Evolutionary conservation across 768 basidiomycete genomes (phyloP), one percentile per base, ranked within the genome.

Genomic region (Chlorophyllum brunneum): DNA sequence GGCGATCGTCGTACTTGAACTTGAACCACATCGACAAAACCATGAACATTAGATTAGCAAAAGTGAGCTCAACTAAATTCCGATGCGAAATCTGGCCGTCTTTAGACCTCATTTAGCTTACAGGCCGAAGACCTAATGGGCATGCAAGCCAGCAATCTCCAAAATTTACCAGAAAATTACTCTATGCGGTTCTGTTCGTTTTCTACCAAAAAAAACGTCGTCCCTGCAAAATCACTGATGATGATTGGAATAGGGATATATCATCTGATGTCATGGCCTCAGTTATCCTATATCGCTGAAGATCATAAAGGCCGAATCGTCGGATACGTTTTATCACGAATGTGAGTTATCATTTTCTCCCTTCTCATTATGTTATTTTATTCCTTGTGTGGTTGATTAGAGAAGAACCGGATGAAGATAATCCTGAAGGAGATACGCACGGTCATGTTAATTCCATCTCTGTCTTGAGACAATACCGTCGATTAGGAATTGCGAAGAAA

Each of bases 361-460:
- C 23, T 8, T 39, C 23, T 29, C 1, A 22, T 24, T n/a, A 36
- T 18, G 50, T 26, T 16, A 18, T 55, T 13, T 23, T 33, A 48
- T n/a, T 33, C 23, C n/a, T 43, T 11, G n/a, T 15, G 20, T 45
- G 27, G 13, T n/a, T 20, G 43, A 27, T 20, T 18, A 71, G 67
- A 29, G 73, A 75, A 15, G 72, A 72, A 55, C 66, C 65, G 31
- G 54, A 55, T 20, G 79, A 79, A 41, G 78, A 78, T 51, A 82
- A 81, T 44, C 80, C 83, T 23, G 76, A 77, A 1, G 76, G 78
- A 20, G 79, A 82, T 20, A 74, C 81, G 0, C 88, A 94, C 57
- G 95, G 95, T 0, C 95, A 98, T 62, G 91, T 98, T 63, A 98
- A 94, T 11, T 97, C 95, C 4, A 98, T 98, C 63, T 95, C 93